These are phyloP conservation scores for Neoarthrinium moseri DNA, from an alignment of 2,329 filamentous ascomycete genomes.

Conservation along the genomic window DNA sequence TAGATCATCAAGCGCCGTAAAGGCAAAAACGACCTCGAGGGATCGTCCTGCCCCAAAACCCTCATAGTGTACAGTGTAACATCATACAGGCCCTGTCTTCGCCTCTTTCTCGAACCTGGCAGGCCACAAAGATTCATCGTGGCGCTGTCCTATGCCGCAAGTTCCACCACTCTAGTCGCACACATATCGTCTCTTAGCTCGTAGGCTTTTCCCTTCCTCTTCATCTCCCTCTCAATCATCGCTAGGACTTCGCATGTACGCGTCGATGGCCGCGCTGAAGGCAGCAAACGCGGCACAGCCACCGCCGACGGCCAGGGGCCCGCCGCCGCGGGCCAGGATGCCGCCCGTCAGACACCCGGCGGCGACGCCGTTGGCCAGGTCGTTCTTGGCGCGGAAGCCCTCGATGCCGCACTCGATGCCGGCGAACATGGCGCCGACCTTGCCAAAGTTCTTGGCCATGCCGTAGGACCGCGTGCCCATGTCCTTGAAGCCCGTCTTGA, in stretches of 20 bases:
- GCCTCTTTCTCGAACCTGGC: too few relatives aligned
- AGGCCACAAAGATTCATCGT: too few relatives aligned
- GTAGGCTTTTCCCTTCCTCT: slow-evolving; percentile 5
- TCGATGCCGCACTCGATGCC: slow-evolving; percentile 97
- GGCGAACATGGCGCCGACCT: slow-evolving; percentile 85
- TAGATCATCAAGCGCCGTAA: slow-evolving; percentile 15
- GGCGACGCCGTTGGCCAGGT: slow-evolving; percentile 80
- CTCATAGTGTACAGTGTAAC: too few relatives aligned
- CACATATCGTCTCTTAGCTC: too few relatives aligned
- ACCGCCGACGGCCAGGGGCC: slow-evolving; percentile 82
- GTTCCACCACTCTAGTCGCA: too few relatives aligned
- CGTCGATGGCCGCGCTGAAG: slow-evolving; percentile 89
- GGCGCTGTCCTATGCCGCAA: too few relatives aligned
- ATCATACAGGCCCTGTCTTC: too few relatives aligned
- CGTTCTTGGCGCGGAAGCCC: slow-evolving; percentile 89
- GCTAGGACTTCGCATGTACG: slow-evolving; percentile 79
- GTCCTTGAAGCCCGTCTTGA: slow-evolving; percentile 84
- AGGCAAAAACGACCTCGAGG: too few relatives aligned
- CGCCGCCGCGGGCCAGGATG: slow-evolving; percentile 80
- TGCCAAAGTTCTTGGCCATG: slow-evolving; percentile 91
- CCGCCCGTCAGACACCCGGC: slow-evolving; percentile 92
- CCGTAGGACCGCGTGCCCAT: slow-evolving; percentile 84
- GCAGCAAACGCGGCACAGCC: slow-evolving; percentile 93
- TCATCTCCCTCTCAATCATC: slow-evolving; percentile 43
- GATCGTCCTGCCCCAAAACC: too few relatives aligned